Evolutionary conservation across 2,329 filamentous ascomycete species (phyloP), one percentile per base, ranked within the genome.

Genomic region (Calonectria ilicicola): DNA sequence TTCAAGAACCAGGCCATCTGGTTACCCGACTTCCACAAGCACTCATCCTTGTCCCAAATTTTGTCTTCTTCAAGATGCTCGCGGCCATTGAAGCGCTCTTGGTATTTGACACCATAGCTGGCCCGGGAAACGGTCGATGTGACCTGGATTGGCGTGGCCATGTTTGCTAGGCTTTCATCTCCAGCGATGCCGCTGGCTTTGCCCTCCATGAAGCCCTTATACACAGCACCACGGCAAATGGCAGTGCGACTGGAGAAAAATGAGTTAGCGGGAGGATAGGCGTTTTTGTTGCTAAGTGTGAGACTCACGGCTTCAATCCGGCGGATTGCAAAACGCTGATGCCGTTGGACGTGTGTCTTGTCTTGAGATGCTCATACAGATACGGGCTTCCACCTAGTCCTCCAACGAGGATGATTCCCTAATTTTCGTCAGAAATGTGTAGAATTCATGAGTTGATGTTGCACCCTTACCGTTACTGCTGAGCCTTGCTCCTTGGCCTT

Each of bases 401-500:
- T 32, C 64, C 68, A 29, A 70, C 68, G 5, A 70, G 53, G 12
- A 70, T 70, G 4, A 70, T 70, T 26, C 26, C 62, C 68, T 70
- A 40, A 2, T 2, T 35, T 8, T 5, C 6, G 12, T 40, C 23
- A 23, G 65, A 35, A n/a, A 35, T 49, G 2, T 17, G 12, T 3
- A 9, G 19, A 15, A 7, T 6, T 21, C 23, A 5, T 17, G 1
- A 1, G 6, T 14, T 27, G 1, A 14, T 27, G 15, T 7, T n/a
- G 35, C 3, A 7, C 7, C 35, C 21, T 29, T 40, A 70, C 68
- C 1, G 49, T 49, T 12, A 70, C 51, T n/a, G 44, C 15, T 21
- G 46, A 32, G 9, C 44, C 51, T 49, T 66, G 51, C 12, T 67
- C 53, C 15, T 17, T 65, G 2, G 62, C 32, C 12, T 65, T 65